Conservation (phyloP, 2,329 filamentous ascomycete species). For the Amauroascus niger region DNA sequence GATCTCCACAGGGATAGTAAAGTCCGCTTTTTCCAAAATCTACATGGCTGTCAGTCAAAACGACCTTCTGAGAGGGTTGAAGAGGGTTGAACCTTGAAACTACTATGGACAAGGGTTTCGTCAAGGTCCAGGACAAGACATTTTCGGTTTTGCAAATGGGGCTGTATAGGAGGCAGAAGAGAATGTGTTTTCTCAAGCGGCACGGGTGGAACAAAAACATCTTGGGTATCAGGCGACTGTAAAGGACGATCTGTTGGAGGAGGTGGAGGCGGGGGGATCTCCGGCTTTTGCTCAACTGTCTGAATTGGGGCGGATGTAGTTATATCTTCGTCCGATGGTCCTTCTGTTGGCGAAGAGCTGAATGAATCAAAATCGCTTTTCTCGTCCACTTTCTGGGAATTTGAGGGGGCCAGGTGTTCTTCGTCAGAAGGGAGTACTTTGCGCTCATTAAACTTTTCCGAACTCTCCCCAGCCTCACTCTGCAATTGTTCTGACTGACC, state of each 20-base stretch:
- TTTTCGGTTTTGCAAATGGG: constrained; percentile 76
- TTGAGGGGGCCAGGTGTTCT: neutral
- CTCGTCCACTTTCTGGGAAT: constrained; percentile 18
- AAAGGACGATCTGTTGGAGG: constrained; percentile 42
- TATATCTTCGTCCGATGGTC: constrained; percentile 42
- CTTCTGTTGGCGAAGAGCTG: constrained; percentile 43
- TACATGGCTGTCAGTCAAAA: constrained; percentile 32
- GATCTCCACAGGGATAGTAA: constrained; percentile 97
- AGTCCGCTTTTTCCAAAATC: constrained; percentile 96
- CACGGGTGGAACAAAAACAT: constrained; percentile 36
- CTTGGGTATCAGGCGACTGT: constrained; percentile 30
- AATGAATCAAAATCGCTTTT: constrained; percentile 56
- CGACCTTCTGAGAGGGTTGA: constrained; percentile 15
- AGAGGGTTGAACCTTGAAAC: constrained; percentile 66
- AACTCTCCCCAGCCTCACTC: neutral
- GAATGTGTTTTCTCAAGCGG: constrained; percentile 50
- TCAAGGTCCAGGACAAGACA: constrained; percentile 92
- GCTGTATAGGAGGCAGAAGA: constrained; percentile 70
- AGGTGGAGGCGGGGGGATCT: constrained; percentile 44
- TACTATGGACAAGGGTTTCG: constrained; percentile 95
- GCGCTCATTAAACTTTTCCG: neutral
- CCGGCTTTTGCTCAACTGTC: constrained; percentile 38
- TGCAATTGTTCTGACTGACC: neutral
- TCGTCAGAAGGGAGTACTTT: neutral
- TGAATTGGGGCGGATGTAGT: constrained; percentile 34